A percentile compares a stretch with the other conserved stretches of the same genome.
These are phyloP conservation scores for Irpex sp. DNA, from an alignment of 1,284 basidiomycete species.

Conservation along the genomic window DNA sequence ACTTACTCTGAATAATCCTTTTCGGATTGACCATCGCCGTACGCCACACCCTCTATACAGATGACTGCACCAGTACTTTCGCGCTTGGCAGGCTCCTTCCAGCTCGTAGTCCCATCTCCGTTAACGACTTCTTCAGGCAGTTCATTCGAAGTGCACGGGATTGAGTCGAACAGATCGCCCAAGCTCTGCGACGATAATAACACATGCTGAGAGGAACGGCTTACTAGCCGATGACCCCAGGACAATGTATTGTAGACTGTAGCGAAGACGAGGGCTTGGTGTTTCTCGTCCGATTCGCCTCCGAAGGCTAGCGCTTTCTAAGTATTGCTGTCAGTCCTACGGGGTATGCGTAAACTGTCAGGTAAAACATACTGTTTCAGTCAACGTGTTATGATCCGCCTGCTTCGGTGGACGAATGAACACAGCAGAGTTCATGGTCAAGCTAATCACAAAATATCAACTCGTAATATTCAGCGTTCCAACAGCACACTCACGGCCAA, in stretches of 20 bases:
- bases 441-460: conserved; percentile 31
- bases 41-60: conserved; percentile 55
- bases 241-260: conserved; percentile 56
- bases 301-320: conserved; percentile 31
- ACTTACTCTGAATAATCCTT: conserved; percentile 60
- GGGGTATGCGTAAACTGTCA: conserved; percentile 5
- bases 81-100: conserved; percentile 25
- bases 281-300: conserved; percentile 16
- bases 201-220: conserved; percentile 63
- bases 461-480: background rate
- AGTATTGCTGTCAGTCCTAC: conserved; percentile 5
- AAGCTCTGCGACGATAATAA: conserved; percentile 70
- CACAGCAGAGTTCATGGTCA: conserved; percentile 46
- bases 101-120: conserved; percentile 32
- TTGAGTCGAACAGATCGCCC: conserved; percentile 54
- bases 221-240: conserved; percentile 59
- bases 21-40: conserved; percentile 47
- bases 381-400: conserved; percentile 61
- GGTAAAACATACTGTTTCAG: conserved; percentile 35
- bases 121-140: conserved; percentile 38
- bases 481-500: conserved; percentile 48
- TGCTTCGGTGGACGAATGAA: conserved; percentile 64
- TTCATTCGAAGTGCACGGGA: conserved; percentile 63
- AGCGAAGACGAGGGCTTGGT: conserved; percentile 50
- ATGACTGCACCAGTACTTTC: conserved; percentile 41